phyloP scores from a whole-genome alignment of 352 stramenopile species.

The Phytophthora pistaciae region DNA sequence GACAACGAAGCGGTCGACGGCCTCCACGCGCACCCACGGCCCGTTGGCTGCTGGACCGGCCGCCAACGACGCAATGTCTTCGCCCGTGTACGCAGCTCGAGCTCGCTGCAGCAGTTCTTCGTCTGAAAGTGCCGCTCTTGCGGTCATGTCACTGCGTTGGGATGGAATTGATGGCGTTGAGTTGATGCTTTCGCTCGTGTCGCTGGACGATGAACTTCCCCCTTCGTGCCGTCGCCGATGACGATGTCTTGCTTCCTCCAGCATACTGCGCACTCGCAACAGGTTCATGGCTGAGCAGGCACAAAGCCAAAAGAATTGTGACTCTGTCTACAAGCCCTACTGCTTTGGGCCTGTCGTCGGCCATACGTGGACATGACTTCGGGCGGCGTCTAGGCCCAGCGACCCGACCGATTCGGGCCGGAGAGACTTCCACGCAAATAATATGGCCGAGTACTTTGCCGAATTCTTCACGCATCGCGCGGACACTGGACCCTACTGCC shows the following conservation, averaged over 20 bases:
- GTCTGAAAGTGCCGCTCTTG: constrained; percentile 8
- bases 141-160: constrained; percentile 1
- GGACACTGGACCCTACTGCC: not conserved
- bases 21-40: constrained; percentile 22
- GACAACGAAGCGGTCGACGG: constrained; percentile 14
- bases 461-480: not conserved
- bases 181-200: not conserved
- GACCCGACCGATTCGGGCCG: not conserved
- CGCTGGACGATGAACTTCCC: not conserved
- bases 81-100: constrained; percentile 20
- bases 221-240: not conserved
- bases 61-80: constrained; percentile 20
- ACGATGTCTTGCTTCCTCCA: not conserved
- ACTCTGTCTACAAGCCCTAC: not conserved
- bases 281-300: constrained; percentile 5
- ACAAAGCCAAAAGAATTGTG: not conserved
- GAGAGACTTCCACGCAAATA: not conserved
- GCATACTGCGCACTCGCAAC: constrained; percentile 9
- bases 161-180: constrained; percentile 2
- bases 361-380: not conserved
- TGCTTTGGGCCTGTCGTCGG: not conserved
- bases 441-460: not conserved
- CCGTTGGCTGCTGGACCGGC: constrained; percentile 1
- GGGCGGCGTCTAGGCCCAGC: not conserved
- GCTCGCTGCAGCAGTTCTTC: constrained; percentile 25